Conservation (phyloP, 129 eudicot genomes). For the Flaveria bidentis region DNA sequence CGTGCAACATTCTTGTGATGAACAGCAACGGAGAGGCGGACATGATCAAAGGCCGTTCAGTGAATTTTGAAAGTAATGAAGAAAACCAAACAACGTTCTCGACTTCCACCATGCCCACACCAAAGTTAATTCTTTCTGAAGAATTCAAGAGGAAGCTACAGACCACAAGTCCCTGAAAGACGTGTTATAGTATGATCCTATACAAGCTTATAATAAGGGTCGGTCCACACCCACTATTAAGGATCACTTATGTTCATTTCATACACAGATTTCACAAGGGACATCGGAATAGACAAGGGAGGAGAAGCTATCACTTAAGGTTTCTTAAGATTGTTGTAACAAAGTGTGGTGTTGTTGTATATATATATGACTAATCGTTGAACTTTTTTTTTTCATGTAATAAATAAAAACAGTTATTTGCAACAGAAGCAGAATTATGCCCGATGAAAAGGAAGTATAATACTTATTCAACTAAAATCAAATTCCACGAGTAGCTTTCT, state of each 20-base stretch:
- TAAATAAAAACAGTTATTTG: conserved; percentile 10
- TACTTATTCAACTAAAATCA: conserved; percentile 10
- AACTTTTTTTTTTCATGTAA: neutral
- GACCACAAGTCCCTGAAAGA: conserved; percentile 16
- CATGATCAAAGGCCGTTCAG: conserved; percentile 39
- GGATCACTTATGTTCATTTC: neutral
- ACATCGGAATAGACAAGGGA: conserved; percentile 40
- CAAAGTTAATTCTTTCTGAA: conserved; percentile 31
- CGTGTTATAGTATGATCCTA: neutral
- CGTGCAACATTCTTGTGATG: conserved; percentile 66
- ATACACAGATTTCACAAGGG: conserved; percentile 26
- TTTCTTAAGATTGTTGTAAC: conserved; percentile 1
- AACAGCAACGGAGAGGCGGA: conserved; percentile 61
- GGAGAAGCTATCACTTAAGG: conserved; percentile 27
- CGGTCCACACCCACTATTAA: neutral
- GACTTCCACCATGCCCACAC: conserved; percentile 39
- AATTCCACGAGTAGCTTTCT: conserved; percentile 20
- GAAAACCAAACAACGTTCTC: conserved; percentile 18
- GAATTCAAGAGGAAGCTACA: conserved; percentile 29
- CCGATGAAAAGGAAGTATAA: neutral
- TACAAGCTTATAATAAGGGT: conserved; percentile 13
- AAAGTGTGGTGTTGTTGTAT: conserved; percentile 7
- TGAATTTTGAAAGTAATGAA: conserved; percentile 19
- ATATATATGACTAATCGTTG: neutral
- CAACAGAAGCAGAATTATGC: conserved; percentile 9